Evolutionary conservation across 2,329 filamentous ascomycete species (phyloP).

Genomic region (Diaporthe longicolla): DNA sequence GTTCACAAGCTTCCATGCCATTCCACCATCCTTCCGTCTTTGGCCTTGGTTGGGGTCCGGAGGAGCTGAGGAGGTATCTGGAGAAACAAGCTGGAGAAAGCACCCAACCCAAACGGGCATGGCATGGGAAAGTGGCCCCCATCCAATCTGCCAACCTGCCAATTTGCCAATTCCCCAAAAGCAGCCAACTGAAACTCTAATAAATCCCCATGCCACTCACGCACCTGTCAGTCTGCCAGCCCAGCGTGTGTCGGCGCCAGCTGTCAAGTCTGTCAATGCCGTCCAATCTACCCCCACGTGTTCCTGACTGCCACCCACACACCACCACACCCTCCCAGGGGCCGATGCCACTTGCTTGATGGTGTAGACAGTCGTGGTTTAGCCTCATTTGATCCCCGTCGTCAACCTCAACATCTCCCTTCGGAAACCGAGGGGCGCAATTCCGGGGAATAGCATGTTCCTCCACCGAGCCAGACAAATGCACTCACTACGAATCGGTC

Average conservation of each 20-base stretch:
- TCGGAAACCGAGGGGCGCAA: background rate
- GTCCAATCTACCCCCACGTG: constrained; percentile 13
- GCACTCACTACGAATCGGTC: too few relatives aligned
- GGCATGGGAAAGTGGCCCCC: background rate
- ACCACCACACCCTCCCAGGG: background rate
- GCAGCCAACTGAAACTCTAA: constrained; percentile 17
- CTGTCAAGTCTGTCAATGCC: background rate
- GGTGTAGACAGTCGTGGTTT: background rate
- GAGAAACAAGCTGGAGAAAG: constrained; percentile 23
- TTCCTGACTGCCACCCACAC: constrained; percentile 16
- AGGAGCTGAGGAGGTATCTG: background rate
- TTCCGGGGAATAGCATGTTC: background rate
- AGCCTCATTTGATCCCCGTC: background rate
- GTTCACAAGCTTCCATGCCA: background rate
- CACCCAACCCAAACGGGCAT: background rate
- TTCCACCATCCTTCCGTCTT: constrained; percentile 1
- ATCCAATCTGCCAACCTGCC: background rate
- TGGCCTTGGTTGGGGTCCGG: constrained; percentile 6
- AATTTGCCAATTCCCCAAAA: background rate
- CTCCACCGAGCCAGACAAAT: background rate
- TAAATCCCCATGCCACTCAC: background rate
- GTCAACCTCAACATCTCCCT: background rate
- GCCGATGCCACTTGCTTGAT: background rate
- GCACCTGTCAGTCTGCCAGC: constrained; percentile 2
- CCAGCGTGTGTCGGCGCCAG: background rate